These are phyloP conservation scores for Zychaea mexicana DNA, from an alignment of 371 early-diverging fungal genomes.

Conservation along the genomic window DNA sequence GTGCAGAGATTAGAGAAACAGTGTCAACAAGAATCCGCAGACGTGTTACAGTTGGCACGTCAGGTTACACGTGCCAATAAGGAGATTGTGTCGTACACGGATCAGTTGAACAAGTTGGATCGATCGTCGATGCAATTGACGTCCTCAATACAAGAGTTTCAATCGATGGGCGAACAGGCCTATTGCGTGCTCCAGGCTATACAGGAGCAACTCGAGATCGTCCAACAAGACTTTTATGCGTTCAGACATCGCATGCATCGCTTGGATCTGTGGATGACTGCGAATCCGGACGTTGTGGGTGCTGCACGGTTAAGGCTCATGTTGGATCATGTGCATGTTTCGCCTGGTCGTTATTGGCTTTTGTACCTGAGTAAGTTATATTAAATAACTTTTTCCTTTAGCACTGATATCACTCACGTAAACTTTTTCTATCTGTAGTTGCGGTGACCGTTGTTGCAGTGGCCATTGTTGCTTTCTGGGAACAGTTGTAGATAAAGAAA, in stretches of 20 bases:
- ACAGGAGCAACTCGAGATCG: neutral
- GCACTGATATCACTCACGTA: too few relatives aligned
- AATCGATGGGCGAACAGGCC: neutral
- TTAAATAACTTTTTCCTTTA: too few relatives aligned
- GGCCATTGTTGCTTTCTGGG: neutral
- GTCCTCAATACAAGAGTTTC: neutral
- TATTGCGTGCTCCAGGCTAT: neutral
- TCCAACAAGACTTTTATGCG: neutral
- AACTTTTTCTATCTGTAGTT: too few relatives aligned
- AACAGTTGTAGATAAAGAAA: neutral
- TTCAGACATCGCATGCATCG: neutral
- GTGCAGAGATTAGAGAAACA: neutral
- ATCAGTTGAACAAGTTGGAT: neutral
- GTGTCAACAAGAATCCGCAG: neutral
- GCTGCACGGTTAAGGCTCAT: constrained; percentile 7
- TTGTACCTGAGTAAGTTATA: neutral
- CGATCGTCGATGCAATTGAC: neutral
- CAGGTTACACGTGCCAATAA: neutral
- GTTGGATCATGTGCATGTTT: neutral
- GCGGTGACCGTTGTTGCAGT: neutral
- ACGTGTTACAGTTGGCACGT: neutral
- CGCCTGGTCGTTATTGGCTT: neutral
- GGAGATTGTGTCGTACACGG: neutral
- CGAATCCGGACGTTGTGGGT: constrained; percentile 12
- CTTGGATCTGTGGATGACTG: neutral